A percentile compares a stretch with the other conserved stretches of the same genome.
Evolutionary conservation across 106 monocot genomes (phyloP).

Genomic region (Dendrobium officinale): DNA sequence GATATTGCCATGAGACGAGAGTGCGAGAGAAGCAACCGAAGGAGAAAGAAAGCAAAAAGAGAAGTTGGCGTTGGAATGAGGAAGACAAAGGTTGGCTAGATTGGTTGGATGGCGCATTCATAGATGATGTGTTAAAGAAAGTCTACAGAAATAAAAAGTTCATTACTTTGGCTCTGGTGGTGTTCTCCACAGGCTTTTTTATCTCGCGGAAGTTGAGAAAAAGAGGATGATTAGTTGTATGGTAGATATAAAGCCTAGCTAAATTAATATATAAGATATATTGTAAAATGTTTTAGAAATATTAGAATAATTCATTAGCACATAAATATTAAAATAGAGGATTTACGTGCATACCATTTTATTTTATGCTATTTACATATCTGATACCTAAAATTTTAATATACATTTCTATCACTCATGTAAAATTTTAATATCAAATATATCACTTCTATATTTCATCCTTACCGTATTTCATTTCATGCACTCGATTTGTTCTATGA

Average conservation of each 20-base stretch:
- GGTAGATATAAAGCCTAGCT: too few relatives aligned
- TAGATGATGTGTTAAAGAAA: slow-evolving; percentile 17
- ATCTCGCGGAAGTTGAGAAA: slow-evolving; percentile 24
- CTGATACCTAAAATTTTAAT: too few relatives aligned
- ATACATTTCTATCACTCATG: too few relatives aligned
- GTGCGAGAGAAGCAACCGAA: neutral
- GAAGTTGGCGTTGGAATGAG: neutral
- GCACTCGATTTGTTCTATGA: too few relatives aligned
- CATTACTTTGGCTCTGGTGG: slow-evolving; percentile 30
- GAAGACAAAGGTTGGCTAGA: slow-evolving; percentile 5
- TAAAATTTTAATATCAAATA: too few relatives aligned
- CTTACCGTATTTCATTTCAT: too few relatives aligned
- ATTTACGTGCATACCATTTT: too few relatives aligned
- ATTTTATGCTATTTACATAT: too few relatives aligned
- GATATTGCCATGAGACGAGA: neutral
- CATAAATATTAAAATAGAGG: too few relatives aligned
- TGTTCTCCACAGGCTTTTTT: slow-evolving; percentile 36
- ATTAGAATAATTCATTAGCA: too few relatives aligned
- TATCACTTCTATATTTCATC: too few relatives aligned
- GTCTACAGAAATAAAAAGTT: slow-evolving; percentile 24
- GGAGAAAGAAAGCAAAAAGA: slow-evolving; percentile 5
- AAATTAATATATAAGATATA: neutral
- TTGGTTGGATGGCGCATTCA: slow-evolving; percentile 2
- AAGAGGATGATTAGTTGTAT: neutral
- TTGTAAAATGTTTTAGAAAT: too few relatives aligned